Evolutionary conservation across 139 green algal species (phyloP).

Genomic region (Trebouxia sp.): DNA sequence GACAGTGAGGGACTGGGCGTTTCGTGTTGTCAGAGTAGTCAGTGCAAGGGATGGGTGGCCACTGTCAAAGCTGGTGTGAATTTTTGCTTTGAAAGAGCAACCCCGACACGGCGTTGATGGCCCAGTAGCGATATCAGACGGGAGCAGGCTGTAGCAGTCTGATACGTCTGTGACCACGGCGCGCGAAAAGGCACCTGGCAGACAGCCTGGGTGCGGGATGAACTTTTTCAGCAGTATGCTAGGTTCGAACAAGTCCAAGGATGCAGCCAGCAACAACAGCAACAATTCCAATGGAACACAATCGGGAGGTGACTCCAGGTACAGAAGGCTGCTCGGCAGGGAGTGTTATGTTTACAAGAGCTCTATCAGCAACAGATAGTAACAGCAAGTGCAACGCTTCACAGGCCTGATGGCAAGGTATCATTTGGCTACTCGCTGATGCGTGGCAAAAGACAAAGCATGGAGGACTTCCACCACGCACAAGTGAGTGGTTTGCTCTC

Average conservation of each 20-base stretch:
- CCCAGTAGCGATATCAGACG: too few species aligned
- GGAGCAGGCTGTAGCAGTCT: background rate
- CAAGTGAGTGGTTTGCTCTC: constrained; percentile 39
- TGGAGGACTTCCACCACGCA: constrained; percentile 83
- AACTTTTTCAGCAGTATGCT: constrained; percentile 27
- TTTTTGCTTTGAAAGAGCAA: too few species aligned
- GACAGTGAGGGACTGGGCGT: too few species aligned
- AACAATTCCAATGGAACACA: constrained; percentile 1
- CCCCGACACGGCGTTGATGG: too few species aligned
- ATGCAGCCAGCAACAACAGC: background rate
- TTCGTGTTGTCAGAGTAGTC: background rate
- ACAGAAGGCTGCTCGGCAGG: background rate
- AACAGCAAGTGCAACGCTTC: background rate
- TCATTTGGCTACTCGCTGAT: constrained; percentile 72
- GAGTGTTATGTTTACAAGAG: background rate
- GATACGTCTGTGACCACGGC: background rate
- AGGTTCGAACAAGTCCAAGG: constrained; percentile 14
- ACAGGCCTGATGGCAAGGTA: constrained; percentile 73
- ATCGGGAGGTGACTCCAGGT: background rate
- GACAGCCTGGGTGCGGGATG: constrained; percentile 16
- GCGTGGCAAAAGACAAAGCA: constrained; percentile 70
- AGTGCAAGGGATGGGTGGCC: background rate
- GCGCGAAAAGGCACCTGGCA: background rate
- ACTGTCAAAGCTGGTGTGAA: too few species aligned
- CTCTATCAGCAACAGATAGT: background rate